phyloP scores from a whole-genome alignment of 2,329 filamentous ascomycete genomes.

The Teratosphaeria pseudoeucalypti region DNA sequence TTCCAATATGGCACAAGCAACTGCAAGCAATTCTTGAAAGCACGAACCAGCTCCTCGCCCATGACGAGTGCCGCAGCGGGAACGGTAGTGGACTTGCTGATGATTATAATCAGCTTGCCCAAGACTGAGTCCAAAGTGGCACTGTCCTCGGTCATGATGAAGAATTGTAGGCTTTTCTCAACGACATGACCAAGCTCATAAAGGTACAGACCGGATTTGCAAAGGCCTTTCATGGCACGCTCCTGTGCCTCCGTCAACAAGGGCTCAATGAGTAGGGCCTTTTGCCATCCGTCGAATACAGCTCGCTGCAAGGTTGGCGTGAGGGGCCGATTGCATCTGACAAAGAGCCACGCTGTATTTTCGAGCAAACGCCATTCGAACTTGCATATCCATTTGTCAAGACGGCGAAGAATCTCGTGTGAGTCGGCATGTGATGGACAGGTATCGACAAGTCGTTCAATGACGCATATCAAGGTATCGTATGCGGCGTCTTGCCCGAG shows the following conservation, averaged over 20 bases:
- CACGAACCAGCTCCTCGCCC: background rate
- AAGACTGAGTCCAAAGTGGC: background rate
- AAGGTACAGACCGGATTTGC: background rate
- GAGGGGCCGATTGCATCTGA: background rate
- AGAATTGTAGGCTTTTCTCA: background rate
- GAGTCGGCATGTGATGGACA: background rate
- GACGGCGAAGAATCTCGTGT: background rate
- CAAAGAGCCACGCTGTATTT: background rate
- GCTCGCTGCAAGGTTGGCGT: background rate
- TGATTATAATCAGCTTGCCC: background rate
- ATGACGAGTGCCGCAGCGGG: background rate
- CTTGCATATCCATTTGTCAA: background rate
- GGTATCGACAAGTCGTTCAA: background rate
- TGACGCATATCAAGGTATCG: slow-evolving; percentile 3
- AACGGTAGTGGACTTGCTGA: background rate
- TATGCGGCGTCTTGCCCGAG: slow-evolving; percentile 4
- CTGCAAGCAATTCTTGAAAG: slow-evolving; percentile 1
- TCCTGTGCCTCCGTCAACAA: background rate
- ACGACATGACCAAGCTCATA: background rate
- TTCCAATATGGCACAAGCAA: background rate
- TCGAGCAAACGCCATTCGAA: slow-evolving; percentile 1
- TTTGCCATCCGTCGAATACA: background rate
- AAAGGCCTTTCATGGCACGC: background rate
- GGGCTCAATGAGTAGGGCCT: background rate
- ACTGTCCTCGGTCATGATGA: background rate